A percentile compares a stretch with the other conserved stretches of the same genome.
phyloP scores from a whole-genome alignment of 202 grass and related monocot species.

The Musa balbisiana region DNA sequence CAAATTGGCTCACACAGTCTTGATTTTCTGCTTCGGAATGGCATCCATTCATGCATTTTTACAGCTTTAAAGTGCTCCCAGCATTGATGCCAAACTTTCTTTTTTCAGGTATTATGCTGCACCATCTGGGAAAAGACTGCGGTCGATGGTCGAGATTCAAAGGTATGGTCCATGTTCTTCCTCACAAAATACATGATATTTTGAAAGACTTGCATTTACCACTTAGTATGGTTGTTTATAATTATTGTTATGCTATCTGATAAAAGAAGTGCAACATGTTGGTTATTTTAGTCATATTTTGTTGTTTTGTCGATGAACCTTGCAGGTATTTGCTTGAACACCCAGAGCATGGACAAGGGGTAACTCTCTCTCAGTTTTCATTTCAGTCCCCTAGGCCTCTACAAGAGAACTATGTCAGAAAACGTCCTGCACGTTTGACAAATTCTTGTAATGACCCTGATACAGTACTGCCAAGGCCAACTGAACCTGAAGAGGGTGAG shows the following conservation, averaged over 20 bases:
- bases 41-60: neutral
- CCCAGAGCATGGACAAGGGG: conserved; percentile 50
- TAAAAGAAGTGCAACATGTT: neutral
- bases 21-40: neutral
- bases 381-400: conserved; percentile 70
- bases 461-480: conserved; percentile 13
- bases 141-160: conserved; percentile 68
- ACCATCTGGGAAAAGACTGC: conserved; percentile 63
- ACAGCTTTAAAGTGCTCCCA: neutral
- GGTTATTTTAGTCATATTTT: neutral
- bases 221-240: neutral
- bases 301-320: neutral
- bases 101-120: conserved; percentile 68
- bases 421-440: conserved; percentile 27
- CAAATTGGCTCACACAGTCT: neutral
- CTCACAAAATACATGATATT: neutral
- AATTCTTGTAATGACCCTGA: conserved; percentile 11
- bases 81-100: neutral
- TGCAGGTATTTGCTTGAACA: conserved; percentile 69
- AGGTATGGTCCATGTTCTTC: conserved; percentile 37
- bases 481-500: conserved; percentile 39
- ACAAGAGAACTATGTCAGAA: conserved; percentile 46
- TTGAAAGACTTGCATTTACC: neutral
- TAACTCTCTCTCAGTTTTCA: conserved; percentile 66
- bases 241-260: neutral